Evolutionary conservation across 805 yeast species (phyloP), one percentile per base, ranked within the genome.

Genomic region (Kazachstania kunashirensis): DNA sequence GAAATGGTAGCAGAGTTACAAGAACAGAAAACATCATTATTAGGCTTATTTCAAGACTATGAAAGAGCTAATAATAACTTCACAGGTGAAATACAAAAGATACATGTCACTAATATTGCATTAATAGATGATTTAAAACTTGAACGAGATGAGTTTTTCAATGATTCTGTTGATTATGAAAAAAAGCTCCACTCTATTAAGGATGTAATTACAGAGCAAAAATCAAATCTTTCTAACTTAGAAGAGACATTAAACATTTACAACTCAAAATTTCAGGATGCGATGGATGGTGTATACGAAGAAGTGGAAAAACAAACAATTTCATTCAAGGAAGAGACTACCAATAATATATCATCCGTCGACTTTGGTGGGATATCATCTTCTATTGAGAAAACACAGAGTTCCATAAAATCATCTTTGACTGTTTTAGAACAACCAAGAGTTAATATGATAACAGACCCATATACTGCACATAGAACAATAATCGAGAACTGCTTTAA

Each of bases 41-140:
- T 43, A 12, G 35, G 40, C 5, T 26, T 45, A 2, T 38, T 61
- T 2, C 36, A 45, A n/a, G 40, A 45, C 5, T 49, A 48, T 12
- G 40, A 54, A 9, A 33, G 35, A 4, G 36, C 42, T 4, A 49
- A 48, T 31, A 20, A 39, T 3, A 13, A 26, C 2, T 45, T 48
- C 24, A 50, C 45, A 3, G 19, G 6, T 5, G 29, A 47, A 23
- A 49, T 57, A 14, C 20, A 29, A 5, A 35, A 46, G 3, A 32
- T 41, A 4, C 52, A 53, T 36, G 30, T 38, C 13, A 42, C 27
- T 1, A 52, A 48, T 26, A 5, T 33, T 2, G 28, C 38, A 3
- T 25, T 55, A 3, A 31, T 49, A 10, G 34, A 39, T 7, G 14
- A 34, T 4, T 29, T 56, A 7, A 34, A 33, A 9, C 9, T 7